Evolutionary conservation across 75 land plant genomes (phyloP), one percentile per base, ranked within the genome.

Genomic region (Sequoiadendron giganteum): DNA sequence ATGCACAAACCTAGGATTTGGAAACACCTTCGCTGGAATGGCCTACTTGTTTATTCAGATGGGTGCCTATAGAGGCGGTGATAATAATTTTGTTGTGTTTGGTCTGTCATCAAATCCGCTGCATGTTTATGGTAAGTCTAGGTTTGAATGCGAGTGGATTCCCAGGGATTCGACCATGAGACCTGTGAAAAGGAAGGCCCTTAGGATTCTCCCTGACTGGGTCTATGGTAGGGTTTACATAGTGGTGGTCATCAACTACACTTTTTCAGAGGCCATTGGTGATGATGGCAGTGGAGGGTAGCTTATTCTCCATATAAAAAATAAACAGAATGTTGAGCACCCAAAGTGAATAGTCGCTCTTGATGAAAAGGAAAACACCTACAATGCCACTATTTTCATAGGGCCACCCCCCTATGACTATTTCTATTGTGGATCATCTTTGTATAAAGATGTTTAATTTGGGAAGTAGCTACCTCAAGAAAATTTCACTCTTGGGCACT

Each of bases 221-320:
- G 99, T 97, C 81, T 96, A 96, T 87, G 95, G 99, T 85, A 92
- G 96, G 2, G 96, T 97, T 85, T 97, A 97, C 94, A 95, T 95
- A 4, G 97, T 93, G 10, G 96, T 97, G 40, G 93, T 94, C 77
- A 87, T 97, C 82, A 96, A 94, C 87, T 97, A 97, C 90, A 94
- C 95, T 0, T 97, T 97, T 84, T 42, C 90, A 8, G 15, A 82
- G 4, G 85, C 78, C n/a, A 93, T 94, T n/a, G 95, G 93, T 36
- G 0, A 0, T 36, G 38, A 93, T 83, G 90, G 90, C 75, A 10
- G 85, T 15, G 98, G 98, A 5, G 98, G 98, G 6, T 65, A 89
- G 89, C 92, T 96, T 30, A 32, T 92, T 21, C 21, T 96, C 56
- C 49, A 93, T 48, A 95, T 96, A 42, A 89, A 90, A 88, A 90